Evolutionary conservation across 768 basidiomycete genomes (phyloP).

Genomic region (Kwoniella botswanensis): DNA sequence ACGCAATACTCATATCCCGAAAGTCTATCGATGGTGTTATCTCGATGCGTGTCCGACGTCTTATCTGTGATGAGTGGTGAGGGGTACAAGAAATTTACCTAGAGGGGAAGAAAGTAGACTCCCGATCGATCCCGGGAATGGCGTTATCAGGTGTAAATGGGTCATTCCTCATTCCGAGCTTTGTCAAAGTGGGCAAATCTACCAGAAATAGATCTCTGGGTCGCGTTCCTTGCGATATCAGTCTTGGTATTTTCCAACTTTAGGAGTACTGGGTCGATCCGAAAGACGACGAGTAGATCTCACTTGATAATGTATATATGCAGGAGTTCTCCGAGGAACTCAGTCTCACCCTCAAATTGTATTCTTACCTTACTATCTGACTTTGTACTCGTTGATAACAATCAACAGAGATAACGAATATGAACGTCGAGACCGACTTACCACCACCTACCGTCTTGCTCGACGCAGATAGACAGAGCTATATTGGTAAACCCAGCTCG

Average conservation of each 20-base stretch:
- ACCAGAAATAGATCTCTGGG: background rate
- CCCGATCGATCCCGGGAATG: background rate
- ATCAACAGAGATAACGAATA: background rate
- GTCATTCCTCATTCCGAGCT: too few species aligned
- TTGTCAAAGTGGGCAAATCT: background rate
- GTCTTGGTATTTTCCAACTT: too few species aligned
- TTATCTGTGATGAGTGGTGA: background rate
- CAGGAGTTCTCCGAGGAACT: background rate
- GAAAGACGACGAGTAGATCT: too few species aligned
- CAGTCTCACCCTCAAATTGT: too few species aligned
- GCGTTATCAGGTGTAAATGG: background rate
- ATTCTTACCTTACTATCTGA: too few species aligned
- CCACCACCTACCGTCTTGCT: conserved; percentile 7
- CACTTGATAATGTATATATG: background rate
- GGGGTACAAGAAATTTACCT: too few species aligned
- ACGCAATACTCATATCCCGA: background rate
- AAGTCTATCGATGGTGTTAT: background rate
- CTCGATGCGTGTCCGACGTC: background rate
- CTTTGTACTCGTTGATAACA: background rate
- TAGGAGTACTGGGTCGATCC: too few species aligned
- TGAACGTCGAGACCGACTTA: conserved; percentile 8
- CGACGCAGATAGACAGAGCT: conserved; percentile 3
- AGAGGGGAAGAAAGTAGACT: background rate
- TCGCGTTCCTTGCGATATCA: background rate
- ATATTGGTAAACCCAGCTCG: background rate